These are phyloP conservation scores for Trichomonascus vanleenenianus DNA, from an alignment of 805 yeast species.

Conservation along the genomic window DNA sequence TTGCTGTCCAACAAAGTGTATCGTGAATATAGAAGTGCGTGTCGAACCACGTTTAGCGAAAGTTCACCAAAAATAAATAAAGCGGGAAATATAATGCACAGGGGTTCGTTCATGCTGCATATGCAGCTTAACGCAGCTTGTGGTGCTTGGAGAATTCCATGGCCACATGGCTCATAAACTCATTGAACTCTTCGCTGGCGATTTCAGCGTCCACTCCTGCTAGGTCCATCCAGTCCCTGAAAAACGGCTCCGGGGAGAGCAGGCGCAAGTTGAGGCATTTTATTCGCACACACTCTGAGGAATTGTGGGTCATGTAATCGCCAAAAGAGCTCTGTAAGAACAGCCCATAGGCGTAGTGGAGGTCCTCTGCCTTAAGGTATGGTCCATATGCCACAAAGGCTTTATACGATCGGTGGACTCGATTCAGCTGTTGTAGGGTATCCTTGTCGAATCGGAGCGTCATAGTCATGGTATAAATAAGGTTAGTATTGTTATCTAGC, in stretches of 20 bases:
- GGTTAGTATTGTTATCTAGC: background rate
- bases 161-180: constrained; percentile 4
- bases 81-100: background rate
- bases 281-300: constrained; percentile 1
- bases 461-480: background rate
- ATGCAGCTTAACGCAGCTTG: too few relatives aligned
- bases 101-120: background rate
- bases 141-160: background rate
- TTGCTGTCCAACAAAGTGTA: too few relatives aligned
- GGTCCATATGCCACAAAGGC: background rate
- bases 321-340: constrained; percentile 6
- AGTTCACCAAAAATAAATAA: background rate
- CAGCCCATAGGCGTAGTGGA: constrained; percentile 3
- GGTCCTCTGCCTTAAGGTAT: background rate
- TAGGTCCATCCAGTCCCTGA: constrained; percentile 2
- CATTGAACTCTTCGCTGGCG: constrained; percentile 6
- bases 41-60: too few relatives aligned
- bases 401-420: constrained; percentile 3
- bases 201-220: constrained; percentile 7
- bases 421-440: constrained; percentile 2
- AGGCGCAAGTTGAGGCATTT: constrained; percentile 3
- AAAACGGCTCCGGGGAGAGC: constrained; percentile 1
- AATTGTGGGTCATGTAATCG: background rate
- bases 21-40: too few relatives aligned
- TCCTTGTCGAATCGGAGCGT: constrained; percentile 1